Percentiles rank a stretch among this genome's conserved stretches.
phyloP scores from a whole-genome alignment of 176 grass and related monocot species.

The Oryza meyeriana region DNA sequence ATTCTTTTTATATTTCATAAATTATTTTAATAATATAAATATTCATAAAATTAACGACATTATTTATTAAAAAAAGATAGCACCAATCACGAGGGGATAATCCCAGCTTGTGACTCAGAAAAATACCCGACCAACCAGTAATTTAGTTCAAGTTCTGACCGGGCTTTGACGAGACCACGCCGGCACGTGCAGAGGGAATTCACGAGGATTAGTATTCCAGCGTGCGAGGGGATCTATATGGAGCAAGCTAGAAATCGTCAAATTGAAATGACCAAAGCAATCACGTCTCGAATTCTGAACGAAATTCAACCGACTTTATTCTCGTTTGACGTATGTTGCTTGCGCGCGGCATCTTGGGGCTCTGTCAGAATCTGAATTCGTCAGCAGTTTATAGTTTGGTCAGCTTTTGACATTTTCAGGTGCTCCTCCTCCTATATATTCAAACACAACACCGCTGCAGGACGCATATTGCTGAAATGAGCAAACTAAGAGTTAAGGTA shows the following conservation, averaged over 20 bases:
- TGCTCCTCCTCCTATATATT: background rate
- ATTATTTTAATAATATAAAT: too few species aligned
- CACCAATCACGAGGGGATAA: background rate
- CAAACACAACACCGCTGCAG: background rate
- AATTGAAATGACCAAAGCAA: slow-evolving; percentile 4
- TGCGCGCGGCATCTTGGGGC: slow-evolving; percentile 1
- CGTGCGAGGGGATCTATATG: background rate
- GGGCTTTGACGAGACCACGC: background rate
- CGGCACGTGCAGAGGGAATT: background rate
- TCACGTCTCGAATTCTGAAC: background rate
- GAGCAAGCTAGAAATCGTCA: slow-evolving; percentile 2
- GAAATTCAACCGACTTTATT: background rate
- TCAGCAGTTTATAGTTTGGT: background rate
- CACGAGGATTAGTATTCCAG: background rate
- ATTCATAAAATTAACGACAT: too few species aligned
- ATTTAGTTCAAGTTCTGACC: background rate
- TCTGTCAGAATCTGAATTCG: too few species aligned
- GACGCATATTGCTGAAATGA: background rate
- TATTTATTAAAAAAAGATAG: too few species aligned
- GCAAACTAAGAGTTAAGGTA: too few species aligned
- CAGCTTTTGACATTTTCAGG: slow-evolving; percentile 40
- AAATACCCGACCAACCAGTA: background rate
- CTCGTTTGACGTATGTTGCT: background rate
- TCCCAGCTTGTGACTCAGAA: background rate
- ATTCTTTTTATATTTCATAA: too few species aligned